Base-by-base conservation (phyloP, 352 stramenopile species). In the Phytophthora litchii region DNA sequence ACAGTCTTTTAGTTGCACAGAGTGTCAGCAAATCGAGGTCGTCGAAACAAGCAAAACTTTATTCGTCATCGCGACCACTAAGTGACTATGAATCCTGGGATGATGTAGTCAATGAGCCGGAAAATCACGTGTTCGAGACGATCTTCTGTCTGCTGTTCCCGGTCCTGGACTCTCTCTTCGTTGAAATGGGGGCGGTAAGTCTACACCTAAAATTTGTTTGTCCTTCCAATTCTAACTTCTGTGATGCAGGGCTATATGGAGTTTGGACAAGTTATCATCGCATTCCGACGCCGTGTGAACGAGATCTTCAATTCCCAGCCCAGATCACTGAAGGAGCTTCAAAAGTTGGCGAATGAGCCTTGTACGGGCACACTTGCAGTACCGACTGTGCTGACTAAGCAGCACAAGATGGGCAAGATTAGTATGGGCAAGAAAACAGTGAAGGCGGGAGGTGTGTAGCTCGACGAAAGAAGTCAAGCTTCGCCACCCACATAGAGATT, bases 121-220 rank as follows among this genome's bases (percentile, higher is more conserved):
- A 86, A 37, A 95, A 92, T 62, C 76, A 90, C 60, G 86, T 93
- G 35, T 95, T 94, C 53, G 86, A 95, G 69, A 82, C 84, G 13
- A 86, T 95, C 16, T 95, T 95, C 59, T 92, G 84, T 37, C 40
- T 92, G 27, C 60, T 94, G 2, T 94, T 94, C 51, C 86, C 86
- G 4, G 69, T 92, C 32, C 56, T 95, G 44, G 86, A 95, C 52
- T 67, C 62, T n/a, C 70, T 95, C 32, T 95, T 95, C 64, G 86
- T 95, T 37, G 75, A 92, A 55, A 94, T 95, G 86, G 86, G 72
- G 31, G 86, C 86, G 70, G 86, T 95, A 78, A 54, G 85, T 83
- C 45, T 31, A 31, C 14, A n/a, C 5, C 0, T 37, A 2, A 25
- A 54, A 7, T 14, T 21, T 21, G 17, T 36, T 45, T 47, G 23